Base-by-base conservation (phyloP, 495 filamentous ascomycete species). In the Hypomontagnella monticulosa region DNA sequence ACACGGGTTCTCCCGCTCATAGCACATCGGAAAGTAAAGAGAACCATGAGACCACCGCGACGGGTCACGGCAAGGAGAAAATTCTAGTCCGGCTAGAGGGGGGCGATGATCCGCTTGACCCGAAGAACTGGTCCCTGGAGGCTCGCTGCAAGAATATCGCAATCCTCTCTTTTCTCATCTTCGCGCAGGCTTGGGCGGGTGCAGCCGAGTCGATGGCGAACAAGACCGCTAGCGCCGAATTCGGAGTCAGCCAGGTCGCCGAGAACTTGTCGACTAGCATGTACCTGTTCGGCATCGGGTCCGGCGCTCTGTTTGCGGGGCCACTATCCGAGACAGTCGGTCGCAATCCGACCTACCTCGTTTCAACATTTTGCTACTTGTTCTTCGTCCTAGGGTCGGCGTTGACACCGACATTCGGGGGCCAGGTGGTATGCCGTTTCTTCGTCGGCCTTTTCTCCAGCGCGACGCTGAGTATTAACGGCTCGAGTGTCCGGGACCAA, bases 321-420 rank as follows among this genome's bases (percentile, higher is more conserved):
- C 74, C 77, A 3, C 27, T 77, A 1, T 78, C 77, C 1, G 76
- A 78, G 43, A 75, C 74, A 4, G 63, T 74, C 15, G 76, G 76
- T 0, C 66, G 76, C 15, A 79, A 75, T 46, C 72, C 73, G 3
- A 71, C 61, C 0, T 78, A 78, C 30, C 59, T 79, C 1, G 37
- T 59, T 10, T 53, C 74, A 0, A 71, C 66, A 3, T 69, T 78
- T 19, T 67, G 47, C 46, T 76, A 64, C 46, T 55, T 78, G 16
- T 66, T 76, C 18, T 79, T 78, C 34, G 67, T 79, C 34, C 36
- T 78, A 1, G 76, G 71, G 0, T 67, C 63, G 0, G 76, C 73
- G 9, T 20, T 74, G 44, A 52, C 68, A 3, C 70, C 70, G 1
- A 73, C 42, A 1, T 75, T 74, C 64, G 73, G 55, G 6, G 70